These are phyloP conservation scores for Penicillium coffeae DNA, from an alignment of 495 filamentous ascomycete genomes.

Conservation along the genomic window DNA sequence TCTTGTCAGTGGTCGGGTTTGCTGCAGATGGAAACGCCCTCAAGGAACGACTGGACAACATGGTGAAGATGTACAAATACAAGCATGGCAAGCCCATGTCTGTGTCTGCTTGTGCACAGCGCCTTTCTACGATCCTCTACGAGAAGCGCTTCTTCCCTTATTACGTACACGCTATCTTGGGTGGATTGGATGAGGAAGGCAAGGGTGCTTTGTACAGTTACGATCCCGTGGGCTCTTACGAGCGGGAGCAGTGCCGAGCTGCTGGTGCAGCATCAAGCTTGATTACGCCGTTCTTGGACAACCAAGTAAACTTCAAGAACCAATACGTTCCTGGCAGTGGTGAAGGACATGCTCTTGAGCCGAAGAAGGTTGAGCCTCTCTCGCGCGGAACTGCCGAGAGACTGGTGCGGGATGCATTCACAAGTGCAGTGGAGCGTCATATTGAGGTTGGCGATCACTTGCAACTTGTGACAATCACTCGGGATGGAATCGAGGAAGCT, in stretches of 20 bases:
- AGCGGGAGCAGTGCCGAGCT: slow-evolving; percentile 91
- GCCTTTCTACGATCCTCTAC: slow-evolving; percentile 90
- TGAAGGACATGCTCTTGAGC: slow-evolving; percentile 71
- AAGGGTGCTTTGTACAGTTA: slow-evolving; percentile 94
- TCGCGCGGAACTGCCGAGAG: slow-evolving; percentile 70
- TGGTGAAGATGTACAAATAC: slow-evolving; percentile 97
- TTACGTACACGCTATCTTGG: slow-evolving; percentile 90
- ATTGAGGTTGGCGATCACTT: slow-evolving; percentile 97
- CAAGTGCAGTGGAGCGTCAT: slow-evolving; percentile 95
- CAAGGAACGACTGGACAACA: slow-evolving; percentile 80
- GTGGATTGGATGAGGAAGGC: slow-evolving; percentile 91
- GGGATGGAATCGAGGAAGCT: slow-evolving; percentile 82
- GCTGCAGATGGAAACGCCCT: slow-evolving; percentile 88
- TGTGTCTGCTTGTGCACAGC: slow-evolving; percentile 88
- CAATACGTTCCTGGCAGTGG: slow-evolving; percentile 91
- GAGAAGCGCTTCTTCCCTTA: slow-evolving; percentile 99
- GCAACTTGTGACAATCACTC: slow-evolving; percentile 91
- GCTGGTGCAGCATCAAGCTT: slow-evolving; percentile 92
- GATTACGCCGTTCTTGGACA: slow-evolving; percentile 99
- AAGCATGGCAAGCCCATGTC: slow-evolving; percentile 91
- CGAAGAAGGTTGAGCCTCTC: slow-evolving; percentile 60
- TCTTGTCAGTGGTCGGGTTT: slow-evolving; percentile 92
- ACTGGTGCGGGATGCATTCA: slow-evolving; percentile 94
- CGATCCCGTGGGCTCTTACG: slow-evolving; percentile 94
- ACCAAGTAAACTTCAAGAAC: slow-evolving; percentile 99